Evolutionary conservation across 1,284 basidiomycete genomes (phyloP), one percentile per base, ranked within the genome.

Genomic region (Naganishia albida): DNA sequence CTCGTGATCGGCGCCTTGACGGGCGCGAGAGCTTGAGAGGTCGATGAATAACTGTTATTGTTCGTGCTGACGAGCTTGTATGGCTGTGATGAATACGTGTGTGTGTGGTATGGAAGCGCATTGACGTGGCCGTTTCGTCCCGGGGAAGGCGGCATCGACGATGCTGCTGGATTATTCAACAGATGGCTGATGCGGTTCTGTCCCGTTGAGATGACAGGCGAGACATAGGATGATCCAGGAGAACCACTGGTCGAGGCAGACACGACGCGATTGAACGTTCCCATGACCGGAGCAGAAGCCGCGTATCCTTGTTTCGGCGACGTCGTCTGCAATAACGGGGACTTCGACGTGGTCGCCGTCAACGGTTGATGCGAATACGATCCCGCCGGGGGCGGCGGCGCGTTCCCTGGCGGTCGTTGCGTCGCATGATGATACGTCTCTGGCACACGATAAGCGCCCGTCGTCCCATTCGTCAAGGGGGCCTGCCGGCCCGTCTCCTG

Each of bases 291-390:
- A 20, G 57, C 56, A 10, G 52, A 56, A 13, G 54, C 43, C 34
- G 34, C 46, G 30, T 39, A 60, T 2, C 20, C 39, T 46, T 60
- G 57, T 26, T 60, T 60, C 7, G 57, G 57, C n/a, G 46, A 50
- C 13, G 39, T 46, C 7, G 30, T 48, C 18, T 28, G 48, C 16
- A 60, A n/a, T 13, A 16, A 49, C 2, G 57, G 57, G 0, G 57
- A 60, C 42, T 60, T 60, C 10, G 57, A 60, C 0, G 57, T 50
- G 16, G 57, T 50, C 20, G 56, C 56, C 18, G 57, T 60, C 7
- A 60, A 26, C 16, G 57, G 57, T 34, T 60, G 57, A 50, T 60
- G 57, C 13, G 57, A 60, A 60, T 60, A 60, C 23, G 57, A 60
- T 26, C 57, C 51, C 57, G 15, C 20, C 39, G 10, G 57, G 7